Evolutionary conservation across 257 asterid genomes (phyloP).

Genomic region (Lycium ferocissimum): DNA sequence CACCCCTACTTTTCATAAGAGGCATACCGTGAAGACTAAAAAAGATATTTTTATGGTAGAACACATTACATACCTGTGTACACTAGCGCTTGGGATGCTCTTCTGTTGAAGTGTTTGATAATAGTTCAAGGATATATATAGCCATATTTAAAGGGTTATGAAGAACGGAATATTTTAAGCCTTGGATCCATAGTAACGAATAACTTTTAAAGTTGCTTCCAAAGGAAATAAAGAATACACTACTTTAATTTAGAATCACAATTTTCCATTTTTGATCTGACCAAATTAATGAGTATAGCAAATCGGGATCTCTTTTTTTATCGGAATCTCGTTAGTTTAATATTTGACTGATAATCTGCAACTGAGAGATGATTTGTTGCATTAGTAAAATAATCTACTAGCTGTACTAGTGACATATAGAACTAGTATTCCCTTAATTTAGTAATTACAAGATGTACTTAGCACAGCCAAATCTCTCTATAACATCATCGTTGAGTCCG

Average conservation of each 20-base stretch:
- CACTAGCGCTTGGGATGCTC: background rate
- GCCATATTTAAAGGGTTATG: background rate
- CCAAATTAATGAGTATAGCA: no score
- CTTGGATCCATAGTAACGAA: conserved; percentile 5
- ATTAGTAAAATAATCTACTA: background rate
- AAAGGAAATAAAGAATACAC: background rate
- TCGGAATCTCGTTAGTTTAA: background rate
- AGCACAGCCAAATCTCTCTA: no score
- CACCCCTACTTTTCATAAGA: no score
- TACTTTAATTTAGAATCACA: background rate
- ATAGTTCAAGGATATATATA: background rate
- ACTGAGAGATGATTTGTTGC: background rate
- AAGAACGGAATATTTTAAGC: conserved; percentile 21
- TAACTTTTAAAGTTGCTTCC: background rate
- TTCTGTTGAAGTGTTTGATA: background rate
- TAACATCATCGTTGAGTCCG: no score
- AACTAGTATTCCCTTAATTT: background rate
- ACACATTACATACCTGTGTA: background rate
- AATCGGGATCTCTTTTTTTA: no score
- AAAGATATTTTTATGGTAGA: background rate
- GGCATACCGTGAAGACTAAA: background rate
- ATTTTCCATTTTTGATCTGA: no score
- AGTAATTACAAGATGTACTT: no score
- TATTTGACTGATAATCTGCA: background rate
- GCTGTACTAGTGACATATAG: background rate